phyloP scores from a whole-genome alignment of 2,329 filamentous ascomycete species.

The Thelonectria discophora region DNA sequence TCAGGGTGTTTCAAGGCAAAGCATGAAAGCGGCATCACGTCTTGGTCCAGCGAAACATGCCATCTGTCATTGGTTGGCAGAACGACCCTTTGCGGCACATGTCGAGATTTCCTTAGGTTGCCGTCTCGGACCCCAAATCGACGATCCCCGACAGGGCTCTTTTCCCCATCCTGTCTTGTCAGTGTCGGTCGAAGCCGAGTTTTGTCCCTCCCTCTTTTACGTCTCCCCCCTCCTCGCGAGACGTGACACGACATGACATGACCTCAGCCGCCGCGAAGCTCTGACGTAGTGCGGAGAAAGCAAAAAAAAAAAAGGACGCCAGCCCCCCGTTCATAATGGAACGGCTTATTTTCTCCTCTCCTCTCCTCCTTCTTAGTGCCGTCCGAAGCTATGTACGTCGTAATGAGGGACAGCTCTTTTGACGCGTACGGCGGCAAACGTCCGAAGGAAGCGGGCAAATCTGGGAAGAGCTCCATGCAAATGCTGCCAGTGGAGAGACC shows the following conservation, averaged over 20 bases:
- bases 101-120: conserved; percentile 8
- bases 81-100: conserved; percentile 21
- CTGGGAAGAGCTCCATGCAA: conserved; percentile 2
- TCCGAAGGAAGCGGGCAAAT: not conserved
- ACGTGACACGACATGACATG: conserved; percentile 6
- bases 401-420: not conserved
- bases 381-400: too few relatives aligned
- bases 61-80: conserved; percentile 17
- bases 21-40: conserved; percentile 14
- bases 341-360: not conserved
- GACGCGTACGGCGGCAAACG: conserved; percentile 14
- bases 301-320: not conserved
- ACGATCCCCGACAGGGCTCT: too few relatives aligned
- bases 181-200: conserved; percentile 17
- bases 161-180: conserved; percentile 11
- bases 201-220: not conserved
- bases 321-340: not conserved
- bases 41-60: conserved; percentile 7
- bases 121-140: too few relatives aligned
- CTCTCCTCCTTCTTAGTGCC: conserved; percentile 1
- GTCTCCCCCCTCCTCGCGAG: not conserved
- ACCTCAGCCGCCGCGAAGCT: conserved; percentile 1
- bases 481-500: not conserved
- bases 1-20: too few relatives aligned
- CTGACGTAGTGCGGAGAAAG: conserved; percentile 15